A percentile compares a stretch with the other conserved stretches of the same genome.
These are phyloP conservation scores for Fusarium sacchari DNA, from an alignment of 2,329 filamentous ascomycete species.

Conservation along the genomic window DNA sequence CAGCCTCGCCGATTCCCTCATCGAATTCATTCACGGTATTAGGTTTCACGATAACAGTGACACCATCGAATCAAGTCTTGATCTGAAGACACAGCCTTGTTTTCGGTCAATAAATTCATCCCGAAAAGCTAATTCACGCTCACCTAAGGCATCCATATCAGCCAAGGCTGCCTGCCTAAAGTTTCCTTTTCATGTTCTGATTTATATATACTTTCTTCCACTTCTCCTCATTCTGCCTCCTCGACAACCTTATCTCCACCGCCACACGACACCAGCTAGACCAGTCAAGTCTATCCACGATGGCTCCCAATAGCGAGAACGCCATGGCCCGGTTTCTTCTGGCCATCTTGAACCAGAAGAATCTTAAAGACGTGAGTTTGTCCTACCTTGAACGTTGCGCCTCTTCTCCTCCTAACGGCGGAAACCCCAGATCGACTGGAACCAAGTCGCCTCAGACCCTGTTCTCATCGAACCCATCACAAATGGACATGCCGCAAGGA, in stretches of 20 bases:
- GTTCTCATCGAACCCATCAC: slow-evolving; percentile 64
- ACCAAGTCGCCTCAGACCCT: slow-evolving; percentile 64
- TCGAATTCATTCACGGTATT: slow-evolving; percentile 24
- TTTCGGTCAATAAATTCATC: slow-evolving; percentile 6
- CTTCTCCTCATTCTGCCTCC: slow-evolving; percentile 28
- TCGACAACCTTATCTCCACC: slow-evolving; percentile 23
- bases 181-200: slow-evolving; percentile 25
- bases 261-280: slow-evolving; percentile 4
- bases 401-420: slow-evolving; percentile 21
- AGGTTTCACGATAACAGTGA: slow-evolving; percentile 19
- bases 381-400: neutral
- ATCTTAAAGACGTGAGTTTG: slow-evolving; percentile 66
- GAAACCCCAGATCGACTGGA: slow-evolving; percentile 65
- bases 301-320: slow-evolving; percentile 66
- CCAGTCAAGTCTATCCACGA: slow-evolving; percentile 45
- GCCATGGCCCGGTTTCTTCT: slow-evolving; percentile 68
- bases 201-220: slow-evolving; percentile 24
- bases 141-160: slow-evolving; percentile 31
- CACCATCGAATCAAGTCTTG: slow-evolving; percentile 9
- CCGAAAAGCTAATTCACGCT: slow-evolving; percentile 7
- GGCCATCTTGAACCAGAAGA: slow-evolving; percentile 69
- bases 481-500: slow-evolving; percentile 69
- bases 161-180: slow-evolving; percentile 40
- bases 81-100: slow-evolving; percentile 4
- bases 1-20: slow-evolving; percentile 9